Conservation (phyloP, 495 filamentous ascomycete species). For the Podospora comata region DNA sequence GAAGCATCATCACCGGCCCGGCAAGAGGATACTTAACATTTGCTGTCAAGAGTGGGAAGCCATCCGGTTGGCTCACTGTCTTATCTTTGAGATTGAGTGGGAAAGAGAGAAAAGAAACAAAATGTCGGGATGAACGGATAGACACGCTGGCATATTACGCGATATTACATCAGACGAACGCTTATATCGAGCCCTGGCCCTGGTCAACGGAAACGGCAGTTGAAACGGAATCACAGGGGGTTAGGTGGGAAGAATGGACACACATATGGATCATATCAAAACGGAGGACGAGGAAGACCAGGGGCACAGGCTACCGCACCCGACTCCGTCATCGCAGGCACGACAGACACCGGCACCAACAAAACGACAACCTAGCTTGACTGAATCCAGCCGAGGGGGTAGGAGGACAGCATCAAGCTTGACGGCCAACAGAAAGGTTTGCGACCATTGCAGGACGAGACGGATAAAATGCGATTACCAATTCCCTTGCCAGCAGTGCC, state of each 20-base stretch:
- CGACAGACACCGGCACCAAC: not conserved
- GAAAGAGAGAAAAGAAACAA: not conserved
- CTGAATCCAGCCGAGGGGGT: not conserved
- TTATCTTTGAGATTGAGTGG: not conserved
- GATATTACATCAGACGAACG: not conserved
- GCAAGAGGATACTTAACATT: too few relatives aligned
- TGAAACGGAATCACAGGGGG: not conserved
- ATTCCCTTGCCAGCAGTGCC: slow-evolving; percentile 36
- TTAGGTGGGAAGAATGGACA: not conserved
- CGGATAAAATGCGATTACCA: slow-evolving; percentile 36
- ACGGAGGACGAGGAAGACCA: slow-evolving; percentile 6
- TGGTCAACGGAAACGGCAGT: not conserved
- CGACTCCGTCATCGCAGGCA: not conserved
- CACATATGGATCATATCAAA: slow-evolving; percentile 10
- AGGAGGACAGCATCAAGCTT: slow-evolving; percentile 13
- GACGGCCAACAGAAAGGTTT: slow-evolving; percentile 26
- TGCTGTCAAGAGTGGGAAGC: not conserved
- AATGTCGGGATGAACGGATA: not conserved
- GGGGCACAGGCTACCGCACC: slow-evolving; percentile 14
- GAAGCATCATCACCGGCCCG: not conserved
- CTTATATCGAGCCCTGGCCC: not conserved
- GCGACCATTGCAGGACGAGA: slow-evolving; percentile 35
- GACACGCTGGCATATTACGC: not conserved
- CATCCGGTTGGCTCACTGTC: not conserved
- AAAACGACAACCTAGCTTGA: not conserved